These are phyloP conservation scores for Pythium biforme DNA, from an alignment of 352 stramenopile species.

Conservation along the genomic window DNA sequence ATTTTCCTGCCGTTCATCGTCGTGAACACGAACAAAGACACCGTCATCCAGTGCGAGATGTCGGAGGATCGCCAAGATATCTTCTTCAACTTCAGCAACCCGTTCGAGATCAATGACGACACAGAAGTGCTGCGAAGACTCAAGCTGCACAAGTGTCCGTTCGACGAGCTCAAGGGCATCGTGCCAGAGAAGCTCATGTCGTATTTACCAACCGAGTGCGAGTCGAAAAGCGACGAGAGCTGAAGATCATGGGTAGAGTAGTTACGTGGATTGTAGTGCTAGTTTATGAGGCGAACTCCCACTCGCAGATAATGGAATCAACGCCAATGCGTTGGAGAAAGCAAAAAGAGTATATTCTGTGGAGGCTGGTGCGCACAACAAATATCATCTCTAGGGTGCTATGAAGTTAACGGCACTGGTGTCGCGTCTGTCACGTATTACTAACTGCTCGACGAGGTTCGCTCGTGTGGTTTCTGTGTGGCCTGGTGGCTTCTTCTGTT, in stretches of 20 bases:
- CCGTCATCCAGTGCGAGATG: slow-evolving; percentile 97
- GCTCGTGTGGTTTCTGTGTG: too few relatives aligned
- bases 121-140: slow-evolving; percentile 96
- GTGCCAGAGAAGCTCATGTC: slow-evolving; percentile 75
- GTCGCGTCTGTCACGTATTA: too few relatives aligned
- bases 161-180: slow-evolving; percentile 65
- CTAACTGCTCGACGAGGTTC: too few relatives aligned
- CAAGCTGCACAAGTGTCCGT: slow-evolving; percentile 82
- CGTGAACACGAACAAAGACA: slow-evolving; percentile 93
- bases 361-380: too few relatives aligned
- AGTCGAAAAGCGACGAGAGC: slow-evolving; percentile 66
- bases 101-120: slow-evolving; percentile 98
- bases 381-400: too few relatives aligned
- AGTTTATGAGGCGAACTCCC: slow-evolving; percentile 15
- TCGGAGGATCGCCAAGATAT: slow-evolving; percentile 93
- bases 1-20: slow-evolving; percentile 97
- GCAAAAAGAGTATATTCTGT: background rate
- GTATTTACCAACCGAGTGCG: slow-evolving; percentile 77
- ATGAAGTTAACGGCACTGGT: too few relatives aligned
- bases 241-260: slow-evolving; percentile 18
- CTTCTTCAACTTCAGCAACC: slow-evolving; percentile 96
- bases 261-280: slow-evolving; percentile 17
- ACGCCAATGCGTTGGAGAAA: background rate
- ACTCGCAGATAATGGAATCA: background rate
- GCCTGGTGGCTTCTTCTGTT: too few relatives aligned